Conservation (phyloP, 345 rosid genomes). For the Salix brachista region DNA sequence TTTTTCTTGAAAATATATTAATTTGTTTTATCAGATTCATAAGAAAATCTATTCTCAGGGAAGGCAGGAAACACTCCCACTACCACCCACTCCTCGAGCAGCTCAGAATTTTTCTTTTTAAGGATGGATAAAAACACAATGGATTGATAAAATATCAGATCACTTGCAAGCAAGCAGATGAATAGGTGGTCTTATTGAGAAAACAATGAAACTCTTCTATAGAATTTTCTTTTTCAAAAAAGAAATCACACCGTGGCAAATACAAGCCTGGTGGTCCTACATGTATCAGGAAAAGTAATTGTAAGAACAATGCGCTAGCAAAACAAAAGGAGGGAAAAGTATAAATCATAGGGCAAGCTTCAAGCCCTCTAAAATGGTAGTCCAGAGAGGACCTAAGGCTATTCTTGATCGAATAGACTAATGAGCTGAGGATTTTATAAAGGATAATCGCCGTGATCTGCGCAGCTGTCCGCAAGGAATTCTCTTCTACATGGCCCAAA, state of each 20-base stretch:
- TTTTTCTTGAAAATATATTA: too few species aligned
- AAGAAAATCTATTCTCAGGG: background rate
- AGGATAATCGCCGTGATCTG: background rate
- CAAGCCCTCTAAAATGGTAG: background rate
- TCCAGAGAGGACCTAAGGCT: background rate
- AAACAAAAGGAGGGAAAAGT: background rate
- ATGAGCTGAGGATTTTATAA: background rate
- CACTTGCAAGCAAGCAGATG: background rate
- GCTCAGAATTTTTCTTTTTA: too few species aligned
- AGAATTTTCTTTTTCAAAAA: background rate
- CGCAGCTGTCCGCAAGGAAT: background rate
- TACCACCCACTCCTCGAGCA: too few species aligned
- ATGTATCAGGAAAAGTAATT: background rate
- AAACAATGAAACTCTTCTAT: background rate
- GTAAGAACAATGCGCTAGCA: too few species aligned
- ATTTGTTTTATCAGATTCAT: background rate
- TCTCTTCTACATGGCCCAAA: slow-evolving; percentile 1
- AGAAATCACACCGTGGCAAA: background rate
- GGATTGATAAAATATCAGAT: too few species aligned
- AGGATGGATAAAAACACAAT: too few species aligned
- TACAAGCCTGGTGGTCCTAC: background rate
- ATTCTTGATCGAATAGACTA: background rate
- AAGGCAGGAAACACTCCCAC: too few species aligned
- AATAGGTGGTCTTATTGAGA: background rate
- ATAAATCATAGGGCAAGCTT: background rate